Evolutionary conservation across 305 asterid species (phyloP).

Genomic region (Fraxinus sp.): DNA sequence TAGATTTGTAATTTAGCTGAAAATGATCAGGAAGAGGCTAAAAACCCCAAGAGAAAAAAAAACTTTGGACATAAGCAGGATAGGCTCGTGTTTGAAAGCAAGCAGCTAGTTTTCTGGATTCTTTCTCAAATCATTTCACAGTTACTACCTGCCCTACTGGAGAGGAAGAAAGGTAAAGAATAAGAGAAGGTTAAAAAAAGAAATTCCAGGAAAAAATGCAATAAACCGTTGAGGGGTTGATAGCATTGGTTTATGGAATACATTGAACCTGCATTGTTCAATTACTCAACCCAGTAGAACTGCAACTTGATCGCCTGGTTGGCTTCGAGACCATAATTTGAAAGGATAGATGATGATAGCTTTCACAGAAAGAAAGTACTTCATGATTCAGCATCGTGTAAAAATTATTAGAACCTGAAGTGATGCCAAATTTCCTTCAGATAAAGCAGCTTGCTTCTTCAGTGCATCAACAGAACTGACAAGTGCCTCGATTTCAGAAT

Average conservation of each 20-base stretch:
- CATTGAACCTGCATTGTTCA: constrained; percentile 8
- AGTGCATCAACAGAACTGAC: constrained; percentile 67
- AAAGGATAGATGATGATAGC: not conserved
- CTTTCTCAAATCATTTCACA: not conserved
- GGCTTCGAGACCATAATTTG: constrained; percentile 19
- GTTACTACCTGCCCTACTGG: not conserved
- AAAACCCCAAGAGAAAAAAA: constrained; percentile 18
- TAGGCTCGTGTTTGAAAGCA: constrained; percentile 9
- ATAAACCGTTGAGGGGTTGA: constrained; percentile 5
- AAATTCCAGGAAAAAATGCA: not conserved
- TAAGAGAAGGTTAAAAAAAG: not conserved
- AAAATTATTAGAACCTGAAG: constrained; percentile 60
- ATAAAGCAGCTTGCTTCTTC: constrained; percentile 88
- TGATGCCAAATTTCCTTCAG: constrained; percentile 90
- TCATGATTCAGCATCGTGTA: constrained; percentile 10
- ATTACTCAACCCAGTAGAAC: constrained; percentile 12
- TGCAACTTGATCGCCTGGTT: constrained; percentile 13
- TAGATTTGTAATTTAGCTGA: constrained; percentile 10
- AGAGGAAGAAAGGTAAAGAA: constrained; percentile 13
- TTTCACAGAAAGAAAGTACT: constrained; percentile 17
- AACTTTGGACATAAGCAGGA: constrained; percentile 14
- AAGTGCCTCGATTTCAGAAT: constrained; percentile 94
- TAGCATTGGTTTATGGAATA: constrained; percentile 20
- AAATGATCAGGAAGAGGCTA: constrained; percentile 10
- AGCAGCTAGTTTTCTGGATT: constrained; percentile 12